Evolutionary conservation across 192 early-diverging fungal species (phyloP).

Genomic region (Chytriomyces sp.): DNA sequence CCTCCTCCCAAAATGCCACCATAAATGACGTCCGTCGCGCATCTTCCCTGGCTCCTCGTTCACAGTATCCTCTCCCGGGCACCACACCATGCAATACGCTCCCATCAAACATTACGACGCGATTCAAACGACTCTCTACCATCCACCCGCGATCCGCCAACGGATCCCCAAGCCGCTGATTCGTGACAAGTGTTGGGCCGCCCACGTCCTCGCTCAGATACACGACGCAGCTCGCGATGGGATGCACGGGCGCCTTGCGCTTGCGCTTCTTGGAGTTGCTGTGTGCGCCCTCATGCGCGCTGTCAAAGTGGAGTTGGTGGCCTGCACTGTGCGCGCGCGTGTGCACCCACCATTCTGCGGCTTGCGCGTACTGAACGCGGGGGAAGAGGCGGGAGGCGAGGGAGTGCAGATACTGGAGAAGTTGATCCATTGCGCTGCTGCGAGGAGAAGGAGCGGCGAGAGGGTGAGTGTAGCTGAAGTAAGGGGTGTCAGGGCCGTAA

Average conservation of each 20-base stretch:
- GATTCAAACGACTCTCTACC: slow-evolving; percentile 61
- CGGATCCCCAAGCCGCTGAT: slow-evolving; percentile 38
- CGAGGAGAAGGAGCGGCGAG: neutral
- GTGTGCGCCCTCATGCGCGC: slow-evolving; percentile 20
- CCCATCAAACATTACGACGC: slow-evolving; percentile 36
- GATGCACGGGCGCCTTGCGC: slow-evolving; percentile 27
- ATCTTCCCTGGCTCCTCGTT: neutral
- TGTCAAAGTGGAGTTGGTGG: slow-evolving; percentile 44
- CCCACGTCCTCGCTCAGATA: slow-evolving; percentile 34
- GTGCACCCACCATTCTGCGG: slow-evolving; percentile 42
- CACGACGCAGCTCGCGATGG: slow-evolving; percentile 31
- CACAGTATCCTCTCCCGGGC: slow-evolving; percentile 24
- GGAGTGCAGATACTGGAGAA: slow-evolving; percentile 18
- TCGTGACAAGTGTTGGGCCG: slow-evolving; percentile 39
- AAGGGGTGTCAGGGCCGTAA: slow-evolving; percentile 27
- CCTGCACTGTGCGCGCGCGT: slow-evolving; percentile 28
- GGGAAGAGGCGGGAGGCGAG: slow-evolving; percentile 22
- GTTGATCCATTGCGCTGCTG: slow-evolving; percentile 26
- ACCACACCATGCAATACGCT: slow-evolving; percentile 40
- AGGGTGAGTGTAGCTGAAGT: slow-evolving; percentile 37
- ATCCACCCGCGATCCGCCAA: slow-evolving; percentile 43
- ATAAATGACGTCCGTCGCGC: slow-evolving; percentile 37
- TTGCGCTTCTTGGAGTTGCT: slow-evolving; percentile 16
- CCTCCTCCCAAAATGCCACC: slow-evolving; percentile 43
- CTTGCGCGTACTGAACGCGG: neutral